Evolutionary conservation across 495 filamentous ascomycete species (phyloP).

Genomic region (Aspergillus heteromorphus): DNA sequence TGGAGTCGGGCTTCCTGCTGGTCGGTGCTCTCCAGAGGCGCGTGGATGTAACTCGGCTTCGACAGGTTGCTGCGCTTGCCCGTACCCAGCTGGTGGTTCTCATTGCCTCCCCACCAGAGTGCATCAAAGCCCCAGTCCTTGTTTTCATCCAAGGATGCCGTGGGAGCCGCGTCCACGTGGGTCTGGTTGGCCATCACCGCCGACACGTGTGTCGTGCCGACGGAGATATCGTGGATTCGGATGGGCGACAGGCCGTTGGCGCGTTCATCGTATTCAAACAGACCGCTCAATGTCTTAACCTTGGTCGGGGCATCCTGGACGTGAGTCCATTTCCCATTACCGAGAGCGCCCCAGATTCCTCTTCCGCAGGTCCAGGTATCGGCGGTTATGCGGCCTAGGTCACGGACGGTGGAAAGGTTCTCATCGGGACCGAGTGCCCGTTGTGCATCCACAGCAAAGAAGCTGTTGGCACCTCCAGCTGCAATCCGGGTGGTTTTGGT

Average conservation of each 20-base stretch:
- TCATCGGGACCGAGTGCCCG: constrained; percentile 45
- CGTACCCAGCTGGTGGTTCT: constrained; percentile 86
- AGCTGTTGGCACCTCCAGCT: constrained; percentile 81
- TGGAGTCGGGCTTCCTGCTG: constrained; percentile 74
- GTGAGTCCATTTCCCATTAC: constrained; percentile 88
- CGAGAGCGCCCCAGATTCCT: constrained; percentile 77
- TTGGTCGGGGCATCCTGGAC: constrained; percentile 72
- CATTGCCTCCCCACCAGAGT: constrained; percentile 91
- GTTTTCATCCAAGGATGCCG: constrained; percentile 38
- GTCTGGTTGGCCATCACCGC: constrained; percentile 79
- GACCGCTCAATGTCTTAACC: constrained; percentile 73
- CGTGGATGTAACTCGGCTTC: constrained; percentile 71
- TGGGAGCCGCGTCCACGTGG: constrained; percentile 47
- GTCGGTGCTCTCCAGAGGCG: constrained; percentile 51
- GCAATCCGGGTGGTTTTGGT: constrained; percentile 66
- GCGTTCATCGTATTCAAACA: constrained; percentile 81
- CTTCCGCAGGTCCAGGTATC: constrained; percentile 84
- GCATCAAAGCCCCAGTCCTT: constrained; percentile 79
- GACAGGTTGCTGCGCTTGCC: constrained; percentile 77
- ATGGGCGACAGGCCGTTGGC: constrained; percentile 67
- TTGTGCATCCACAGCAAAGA: constrained; percentile 77
- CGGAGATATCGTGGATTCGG: constrained; percentile 61
- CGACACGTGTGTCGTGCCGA: constrained; percentile 71
- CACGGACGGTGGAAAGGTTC: constrained; percentile 30
- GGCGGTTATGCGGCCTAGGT: constrained; percentile 51